phyloP scores from a whole-genome alignment of 257 asterid species.

The Leptodermis oblonga region DNA sequence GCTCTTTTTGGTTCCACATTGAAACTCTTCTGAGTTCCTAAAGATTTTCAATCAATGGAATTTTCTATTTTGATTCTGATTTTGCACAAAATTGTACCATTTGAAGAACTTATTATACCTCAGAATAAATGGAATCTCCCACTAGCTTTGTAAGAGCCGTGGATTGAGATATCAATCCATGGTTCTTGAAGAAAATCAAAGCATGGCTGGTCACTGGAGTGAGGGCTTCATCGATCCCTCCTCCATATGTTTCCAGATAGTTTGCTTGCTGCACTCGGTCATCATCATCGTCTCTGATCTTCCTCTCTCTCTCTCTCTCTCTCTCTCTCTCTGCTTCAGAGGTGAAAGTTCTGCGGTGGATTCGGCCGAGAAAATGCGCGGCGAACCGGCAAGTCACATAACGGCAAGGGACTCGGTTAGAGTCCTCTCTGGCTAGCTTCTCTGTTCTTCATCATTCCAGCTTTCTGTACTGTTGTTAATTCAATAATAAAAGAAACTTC shows the following conservation, averaged over 20 bases:
- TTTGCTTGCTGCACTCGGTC: conserved; percentile 24
- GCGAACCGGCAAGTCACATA: conserved; percentile 65
- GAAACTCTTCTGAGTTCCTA: no score
- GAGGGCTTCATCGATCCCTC: not conserved
- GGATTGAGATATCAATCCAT: conserved; percentile 28
- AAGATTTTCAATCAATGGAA: no score
- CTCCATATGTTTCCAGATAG: no score
- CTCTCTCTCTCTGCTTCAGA: conserved; percentile 11
- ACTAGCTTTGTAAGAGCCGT: conserved; percentile 21
- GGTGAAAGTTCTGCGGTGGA: not conserved
- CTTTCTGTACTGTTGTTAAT: conserved; percentile 7
- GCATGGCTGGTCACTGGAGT: conserved; percentile 14
- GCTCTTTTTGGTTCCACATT: no score
- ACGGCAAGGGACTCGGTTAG: conserved; percentile 50
- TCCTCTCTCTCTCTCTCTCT: no score
- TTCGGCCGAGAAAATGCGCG: conserved; percentile 10
- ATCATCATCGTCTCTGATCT: no score
- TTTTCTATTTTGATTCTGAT: no score
- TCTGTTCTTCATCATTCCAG: conserved; percentile 14
- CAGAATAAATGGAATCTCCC: no score
- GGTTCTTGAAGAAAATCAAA: conserved; percentile 28
- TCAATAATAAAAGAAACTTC: conserved; percentile 6
- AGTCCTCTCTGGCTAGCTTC: conserved; percentile 39
- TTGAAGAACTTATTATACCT: no score
- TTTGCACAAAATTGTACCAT: no score